Evolutionary conservation across 2,329 filamentous ascomycete genomes (phyloP).

Genomic region (Pyrenochaeta sp.): DNA sequence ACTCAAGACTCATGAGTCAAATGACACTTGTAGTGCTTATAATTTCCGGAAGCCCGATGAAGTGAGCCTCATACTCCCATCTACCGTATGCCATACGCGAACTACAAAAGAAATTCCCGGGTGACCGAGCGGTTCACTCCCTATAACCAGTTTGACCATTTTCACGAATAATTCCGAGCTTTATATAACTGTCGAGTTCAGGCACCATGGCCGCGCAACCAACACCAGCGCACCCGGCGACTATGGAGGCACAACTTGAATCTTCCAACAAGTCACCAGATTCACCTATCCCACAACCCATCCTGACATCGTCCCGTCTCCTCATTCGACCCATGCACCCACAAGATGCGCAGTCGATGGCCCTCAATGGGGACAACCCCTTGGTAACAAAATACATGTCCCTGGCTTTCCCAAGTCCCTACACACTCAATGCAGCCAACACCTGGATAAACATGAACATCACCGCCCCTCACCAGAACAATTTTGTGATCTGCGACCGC

Average conservation of each 20-base stretch:
- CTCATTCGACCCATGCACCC: conserved; percentile 43
- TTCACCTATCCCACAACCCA: conserved; percentile 36
- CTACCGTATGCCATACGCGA: not conserved
- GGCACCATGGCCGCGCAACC: conserved; percentile 26
- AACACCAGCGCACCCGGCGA: conserved; percentile 22
- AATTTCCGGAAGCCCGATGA: not conserved
- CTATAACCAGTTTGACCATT: no score
- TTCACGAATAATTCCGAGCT: no score
- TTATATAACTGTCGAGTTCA: no score
- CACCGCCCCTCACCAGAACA: conserved; percentile 11
- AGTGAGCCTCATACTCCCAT: not conserved
- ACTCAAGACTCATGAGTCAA: conserved; percentile 9
- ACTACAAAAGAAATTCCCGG: no score
- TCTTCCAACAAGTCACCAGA: not conserved
- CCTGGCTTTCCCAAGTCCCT: conserved; percentile 51
- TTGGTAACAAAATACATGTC: conserved; percentile 48
- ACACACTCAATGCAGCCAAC: conserved; percentile 44
- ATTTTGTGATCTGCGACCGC: conserved; percentile 30
- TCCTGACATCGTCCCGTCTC: conserved; percentile 39
- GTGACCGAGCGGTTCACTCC: no score
- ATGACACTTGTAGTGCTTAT: not conserved
- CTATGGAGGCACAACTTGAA: conserved; percentile 17
- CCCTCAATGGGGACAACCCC: conserved; percentile 39
- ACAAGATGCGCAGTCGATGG: conserved; percentile 38
- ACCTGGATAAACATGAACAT: conserved; percentile 48